These are phyloP conservation scores for Cucumis hystrix DNA, from an alignment of 306 rosid genomes.

Conservation along the genomic window DNA sequence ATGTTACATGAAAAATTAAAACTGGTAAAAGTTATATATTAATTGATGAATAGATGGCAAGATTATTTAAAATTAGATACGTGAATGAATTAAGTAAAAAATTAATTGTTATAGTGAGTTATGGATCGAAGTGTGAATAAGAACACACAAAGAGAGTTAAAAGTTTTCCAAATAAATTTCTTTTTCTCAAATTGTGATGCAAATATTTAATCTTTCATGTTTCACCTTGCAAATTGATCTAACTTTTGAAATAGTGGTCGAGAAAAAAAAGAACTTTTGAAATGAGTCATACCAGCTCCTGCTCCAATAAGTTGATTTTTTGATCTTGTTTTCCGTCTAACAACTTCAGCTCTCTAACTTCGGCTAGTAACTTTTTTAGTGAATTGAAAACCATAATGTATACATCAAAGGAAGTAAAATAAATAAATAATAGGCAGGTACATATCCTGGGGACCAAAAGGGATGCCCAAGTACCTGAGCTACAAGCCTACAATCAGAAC, in stretches of 20 bases:
- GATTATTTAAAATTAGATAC: too few relatives aligned
- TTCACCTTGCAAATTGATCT: background rate
- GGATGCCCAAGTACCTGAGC: constrained; percentile 16
- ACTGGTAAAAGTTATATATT: too few relatives aligned
- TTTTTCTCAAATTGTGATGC: background rate
- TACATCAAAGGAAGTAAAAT: background rate
- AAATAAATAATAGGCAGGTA: background rate
- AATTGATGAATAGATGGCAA: too few relatives aligned
- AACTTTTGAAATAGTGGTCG: background rate
- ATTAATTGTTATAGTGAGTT: too few relatives aligned
- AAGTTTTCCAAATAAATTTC: too few relatives aligned
- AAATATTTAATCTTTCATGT: background rate
- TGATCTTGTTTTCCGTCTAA: constrained; percentile 16
- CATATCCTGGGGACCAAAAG: background rate
- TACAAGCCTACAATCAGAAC: constrained; percentile 6
- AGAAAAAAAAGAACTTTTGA: too few relatives aligned
- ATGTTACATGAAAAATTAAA: too few relatives aligned
- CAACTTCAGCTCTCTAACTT: constrained; percentile 22
- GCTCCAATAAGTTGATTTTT: constrained; percentile 26
- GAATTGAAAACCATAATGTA: background rate
- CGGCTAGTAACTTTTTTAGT: constrained; percentile 14
- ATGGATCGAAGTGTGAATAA: too few relatives aligned
- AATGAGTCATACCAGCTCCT: constrained; percentile 27
- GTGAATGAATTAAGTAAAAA: too few relatives aligned
- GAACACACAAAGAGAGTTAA: too few relatives aligned